A percentile compares a stretch with the other conserved stretches of the same genome.
Conservation (phyloP, 345 rosid species). For the Eucalyptus guilfoylei region DNA sequence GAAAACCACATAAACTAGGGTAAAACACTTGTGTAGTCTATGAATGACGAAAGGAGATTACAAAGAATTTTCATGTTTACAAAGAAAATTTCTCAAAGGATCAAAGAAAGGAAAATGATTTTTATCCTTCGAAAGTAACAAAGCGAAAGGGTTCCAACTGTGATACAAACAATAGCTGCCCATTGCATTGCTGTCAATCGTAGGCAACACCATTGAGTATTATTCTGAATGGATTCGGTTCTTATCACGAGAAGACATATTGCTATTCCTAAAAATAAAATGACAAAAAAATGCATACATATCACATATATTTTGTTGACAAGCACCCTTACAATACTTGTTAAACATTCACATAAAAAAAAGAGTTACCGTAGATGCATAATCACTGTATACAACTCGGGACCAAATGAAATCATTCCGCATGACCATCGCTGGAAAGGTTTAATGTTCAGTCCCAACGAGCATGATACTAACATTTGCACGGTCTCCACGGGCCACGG, state of each 20-base stretch:
- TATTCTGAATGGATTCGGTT: neutral
- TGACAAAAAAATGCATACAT: fast-evolving
- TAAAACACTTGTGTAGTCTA: neutral
- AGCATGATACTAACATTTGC: neutral
- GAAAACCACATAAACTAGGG: neutral
- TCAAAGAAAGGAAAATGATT: neutral
- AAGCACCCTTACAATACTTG: neutral
- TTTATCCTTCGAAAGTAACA: neutral
- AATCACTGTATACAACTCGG: neutral
- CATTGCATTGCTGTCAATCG: neutral
- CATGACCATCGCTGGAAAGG: neutral
- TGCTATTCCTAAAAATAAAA: neutral
- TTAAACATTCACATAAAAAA: neutral
- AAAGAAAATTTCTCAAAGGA: neutral
- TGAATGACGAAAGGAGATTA: neutral
- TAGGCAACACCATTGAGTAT: neutral
- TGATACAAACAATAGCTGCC: neutral
- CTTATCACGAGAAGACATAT: neutral
- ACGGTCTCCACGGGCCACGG: neutral
- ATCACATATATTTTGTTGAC: neutral
- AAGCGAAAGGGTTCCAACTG: neutral
- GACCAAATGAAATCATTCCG: neutral
- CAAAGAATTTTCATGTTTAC: neutral
- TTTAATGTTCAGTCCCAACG: neutral
- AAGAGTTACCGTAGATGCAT: fast-evolving